These are phyloP conservation scores for Colletotrichum tofieldiae DNA, from an alignment of 2,329 filamentous ascomycete species.

Conservation along the genomic window DNA sequence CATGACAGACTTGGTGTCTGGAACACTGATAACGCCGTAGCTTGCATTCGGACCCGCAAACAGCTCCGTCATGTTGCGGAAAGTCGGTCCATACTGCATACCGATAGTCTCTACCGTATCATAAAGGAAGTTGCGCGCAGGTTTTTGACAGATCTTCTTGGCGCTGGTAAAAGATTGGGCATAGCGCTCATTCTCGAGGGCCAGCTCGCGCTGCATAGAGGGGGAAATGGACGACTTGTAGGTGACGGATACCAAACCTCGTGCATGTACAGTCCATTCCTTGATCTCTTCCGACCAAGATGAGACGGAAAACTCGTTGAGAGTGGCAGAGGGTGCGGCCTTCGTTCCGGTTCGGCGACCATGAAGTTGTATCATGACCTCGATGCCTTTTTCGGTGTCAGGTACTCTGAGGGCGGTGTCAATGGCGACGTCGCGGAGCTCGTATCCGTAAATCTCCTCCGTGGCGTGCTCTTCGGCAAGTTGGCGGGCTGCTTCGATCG, in stretches of 20 bases:
- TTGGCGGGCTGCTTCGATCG: constrained; percentile 43
- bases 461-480: constrained; percentile 29
- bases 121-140: constrained; percentile 40
- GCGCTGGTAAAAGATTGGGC: constrained; percentile 29
- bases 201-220: constrained; percentile 30
- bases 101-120: constrained; percentile 41
- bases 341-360: constrained; percentile 40
- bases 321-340: constrained; percentile 23
- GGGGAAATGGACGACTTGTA: constrained; percentile 32
- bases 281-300: constrained; percentile 37
- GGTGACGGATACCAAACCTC: constrained; percentile 39
- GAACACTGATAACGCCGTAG: constrained; percentile 28
- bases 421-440: constrained; percentile 46
- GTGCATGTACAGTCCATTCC: constrained; percentile 38
- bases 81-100: constrained; percentile 43
- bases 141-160: constrained; percentile 35
- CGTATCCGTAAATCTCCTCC: constrained; percentile 43
- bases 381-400: constrained; percentile 43
- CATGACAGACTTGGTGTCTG: constrained; percentile 40
- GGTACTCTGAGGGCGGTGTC: constrained; percentile 43
- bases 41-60: constrained; percentile 13
- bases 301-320: constrained; percentile 39
- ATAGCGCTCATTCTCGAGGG: constrained; percentile 27
- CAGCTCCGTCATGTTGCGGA: constrained; percentile 42
- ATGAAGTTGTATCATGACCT: constrained; percentile 44